Conservation (phyloP, 805 yeast genomes). For the Jamesozyma rosinii region DNA sequence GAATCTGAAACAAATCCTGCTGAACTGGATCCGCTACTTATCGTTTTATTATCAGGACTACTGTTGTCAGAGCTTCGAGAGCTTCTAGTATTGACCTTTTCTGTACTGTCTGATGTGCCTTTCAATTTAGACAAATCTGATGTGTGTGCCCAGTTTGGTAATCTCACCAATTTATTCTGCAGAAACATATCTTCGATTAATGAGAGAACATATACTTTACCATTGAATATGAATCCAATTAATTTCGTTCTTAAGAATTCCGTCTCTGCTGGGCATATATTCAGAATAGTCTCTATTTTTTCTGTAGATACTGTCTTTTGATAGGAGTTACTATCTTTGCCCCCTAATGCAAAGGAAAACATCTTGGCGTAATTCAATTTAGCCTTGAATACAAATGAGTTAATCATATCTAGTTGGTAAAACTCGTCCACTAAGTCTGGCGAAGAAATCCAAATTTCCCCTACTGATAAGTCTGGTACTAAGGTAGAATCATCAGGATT, state of each 20-base stretch:
- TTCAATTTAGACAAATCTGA: constrained; percentile 22
- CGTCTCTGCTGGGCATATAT: constrained; percentile 21
- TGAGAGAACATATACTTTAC: constrained; percentile 82
- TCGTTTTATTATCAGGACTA: too few relatives aligned
- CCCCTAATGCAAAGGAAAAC: constrained; percentile 13
- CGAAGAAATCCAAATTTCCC: constrained; percentile 97
- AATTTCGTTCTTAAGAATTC: constrained; percentile 78
- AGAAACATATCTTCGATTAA: constrained; percentile 84
- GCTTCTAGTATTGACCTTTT: background rate
- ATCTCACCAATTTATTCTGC: constrained; percentile 37
- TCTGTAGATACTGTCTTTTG: constrained; percentile 11
- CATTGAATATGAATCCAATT: constrained; percentile 79
- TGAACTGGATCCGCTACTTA: background rate
- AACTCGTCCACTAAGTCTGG: constrained; percentile 64
- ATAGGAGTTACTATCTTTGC: constrained; percentile 1
- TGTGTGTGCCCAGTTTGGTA: constrained; percentile 32
- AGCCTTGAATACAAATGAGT: constrained; percentile 31
- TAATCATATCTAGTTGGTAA: constrained; percentile 29
- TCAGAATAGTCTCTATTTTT: constrained; percentile 22
- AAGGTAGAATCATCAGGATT: constrained; percentile 82
- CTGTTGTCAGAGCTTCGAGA: background rate
- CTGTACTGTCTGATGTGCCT: background rate
- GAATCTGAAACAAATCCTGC: background rate
- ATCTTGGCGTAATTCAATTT: constrained; percentile 26
- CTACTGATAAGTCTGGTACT: constrained; percentile 70